Conservation (phyloP, 1,284 basidiomycete species). For the Leccinum ponderosum region DNA sequence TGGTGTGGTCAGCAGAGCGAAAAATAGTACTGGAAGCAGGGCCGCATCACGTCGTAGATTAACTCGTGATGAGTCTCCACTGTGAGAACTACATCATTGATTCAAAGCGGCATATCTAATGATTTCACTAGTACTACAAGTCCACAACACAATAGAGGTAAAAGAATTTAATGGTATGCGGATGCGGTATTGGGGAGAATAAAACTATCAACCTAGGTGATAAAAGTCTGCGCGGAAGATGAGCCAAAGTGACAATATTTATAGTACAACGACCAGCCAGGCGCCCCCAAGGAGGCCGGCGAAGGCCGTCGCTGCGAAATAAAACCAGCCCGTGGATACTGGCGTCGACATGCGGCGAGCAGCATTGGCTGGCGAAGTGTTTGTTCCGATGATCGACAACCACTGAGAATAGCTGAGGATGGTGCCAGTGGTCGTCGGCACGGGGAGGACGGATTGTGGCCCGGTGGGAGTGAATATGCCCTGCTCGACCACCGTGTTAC, state of each 20-base stretch:
- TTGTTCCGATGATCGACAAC: conserved; percentile 44
- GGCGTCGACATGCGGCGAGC: conserved; percentile 21
- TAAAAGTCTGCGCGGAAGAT: not conserved
- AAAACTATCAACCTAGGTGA: not conserved
- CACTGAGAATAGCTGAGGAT: conserved; percentile 56
- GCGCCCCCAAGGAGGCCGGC: conserved; percentile 34
- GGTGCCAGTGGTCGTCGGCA: conserved; percentile 46
- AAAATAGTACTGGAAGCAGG: not conserved
- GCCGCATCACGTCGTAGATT: not conserved
- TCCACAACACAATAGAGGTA: conserved; percentile 12
- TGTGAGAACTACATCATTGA: conserved; percentile 3
- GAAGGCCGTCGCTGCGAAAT: conserved; percentile 27
- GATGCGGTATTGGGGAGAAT: not conserved
- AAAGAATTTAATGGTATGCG: conserved; percentile 17
- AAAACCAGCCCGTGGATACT: conserved; percentile 33
- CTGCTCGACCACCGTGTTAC: conserved; percentile 44
- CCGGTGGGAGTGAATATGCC: conserved; percentile 62
- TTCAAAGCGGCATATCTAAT: conserved; percentile 9
- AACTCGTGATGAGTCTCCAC: not conserved
- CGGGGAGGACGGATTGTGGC: conserved; percentile 40
- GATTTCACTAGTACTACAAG: not conserved
- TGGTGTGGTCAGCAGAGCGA: not conserved
- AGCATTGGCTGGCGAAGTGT: conserved; percentile 35
- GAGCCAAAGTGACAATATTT: not conserved
- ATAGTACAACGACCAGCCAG: conserved; percentile 30